Evolutionary conservation across 2,329 filamentous ascomycete genomes (phyloP), one percentile per base, ranked within the genome.

Genomic region (Phialophora verrucosa): DNA sequence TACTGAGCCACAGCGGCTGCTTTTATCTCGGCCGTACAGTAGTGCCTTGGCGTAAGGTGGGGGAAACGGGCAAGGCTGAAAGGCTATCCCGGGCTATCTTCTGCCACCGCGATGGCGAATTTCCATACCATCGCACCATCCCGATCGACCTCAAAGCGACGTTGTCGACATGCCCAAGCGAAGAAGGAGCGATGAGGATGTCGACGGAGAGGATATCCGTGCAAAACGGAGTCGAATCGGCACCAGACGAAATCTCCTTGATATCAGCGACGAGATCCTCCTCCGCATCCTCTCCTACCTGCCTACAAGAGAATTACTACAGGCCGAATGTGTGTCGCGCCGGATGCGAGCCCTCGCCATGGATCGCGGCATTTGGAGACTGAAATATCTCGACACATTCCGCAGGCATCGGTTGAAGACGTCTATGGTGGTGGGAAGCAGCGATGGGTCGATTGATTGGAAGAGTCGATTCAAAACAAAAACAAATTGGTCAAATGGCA

Each of bases 301-400:
- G n/a, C 81, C 90, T 1, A 85, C 91, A 32, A 80, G 84, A 7
- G 85, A 89, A 31, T 85, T 98, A 8, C 83, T 92, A 61, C 80
- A 82, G 60, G 87, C 85, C 71, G 85, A 88, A 76, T 83, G 88
- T 62, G 83, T 93, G n/a, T 97, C 92, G 1, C 87, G 81, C 62
- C 91, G 91, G 66, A 90, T 96, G 74, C 83, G 88, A 72, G 83
- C 83, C 47, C 84, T 98, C 20, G 85, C 91, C 7, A 84, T 85
- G 62, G 95, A 98, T 77, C 90, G 90, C 0, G 92, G 97, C 76
- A 81, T 98, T 64, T 99, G 95, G 95, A 95, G 94, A 77, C 85
- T 86, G 14, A 87, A 92, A 58, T 99, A 97, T 79, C 97, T 96
- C 79, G 84, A 88, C 29, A 89, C 90, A 69, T 98, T 65, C 63